Conservation (phyloP, 441 rosid species). For the Manihot esculenta region DNA sequence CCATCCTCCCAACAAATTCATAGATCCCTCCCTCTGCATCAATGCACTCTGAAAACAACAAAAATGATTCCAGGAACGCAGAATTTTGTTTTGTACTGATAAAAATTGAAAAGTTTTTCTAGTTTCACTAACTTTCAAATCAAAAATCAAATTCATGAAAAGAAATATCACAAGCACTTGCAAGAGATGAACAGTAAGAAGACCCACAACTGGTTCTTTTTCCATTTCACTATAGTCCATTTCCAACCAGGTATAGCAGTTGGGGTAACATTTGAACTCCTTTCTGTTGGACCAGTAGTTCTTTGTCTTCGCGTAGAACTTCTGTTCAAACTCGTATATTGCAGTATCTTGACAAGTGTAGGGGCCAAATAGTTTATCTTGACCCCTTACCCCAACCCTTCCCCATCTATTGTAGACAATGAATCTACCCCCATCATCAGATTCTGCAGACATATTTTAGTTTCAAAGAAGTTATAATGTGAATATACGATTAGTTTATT, state of each 20-base stretch:
- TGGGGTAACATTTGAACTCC: conserved; percentile 56
- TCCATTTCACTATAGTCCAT: conserved; percentile 72
- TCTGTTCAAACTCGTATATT: conserved; percentile 49
- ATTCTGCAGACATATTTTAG: conserved; percentile 41
- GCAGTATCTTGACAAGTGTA: conserved; percentile 51
- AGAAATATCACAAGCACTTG: background rate
- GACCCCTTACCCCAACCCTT: conserved; percentile 83
- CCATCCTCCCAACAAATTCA: background rate
- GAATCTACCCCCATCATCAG: conserved; percentile 54
- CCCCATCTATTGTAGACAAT: conserved; percentile 75
- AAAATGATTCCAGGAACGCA: background rate
- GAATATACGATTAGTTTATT: conserved; percentile 1
- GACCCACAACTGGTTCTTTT: conserved; percentile 44
- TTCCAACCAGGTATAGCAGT: conserved; percentile 70
- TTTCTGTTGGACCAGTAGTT: conserved; percentile 60
- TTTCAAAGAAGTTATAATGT: background rate
- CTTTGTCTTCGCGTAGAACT: conserved; percentile 68
- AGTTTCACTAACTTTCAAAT: background rate
- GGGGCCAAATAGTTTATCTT: conserved; percentile 74
- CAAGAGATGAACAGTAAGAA: conserved; percentile 1
- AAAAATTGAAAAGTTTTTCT: too few species aligned
- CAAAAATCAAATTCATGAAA: background rate
- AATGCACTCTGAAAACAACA: background rate
- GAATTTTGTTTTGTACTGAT: background rate
- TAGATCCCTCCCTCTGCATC: background rate